Evolutionary conservation across 495 filamentous ascomycete genomes (phyloP).

Genomic region (Clavariopsis aquatica): DNA sequence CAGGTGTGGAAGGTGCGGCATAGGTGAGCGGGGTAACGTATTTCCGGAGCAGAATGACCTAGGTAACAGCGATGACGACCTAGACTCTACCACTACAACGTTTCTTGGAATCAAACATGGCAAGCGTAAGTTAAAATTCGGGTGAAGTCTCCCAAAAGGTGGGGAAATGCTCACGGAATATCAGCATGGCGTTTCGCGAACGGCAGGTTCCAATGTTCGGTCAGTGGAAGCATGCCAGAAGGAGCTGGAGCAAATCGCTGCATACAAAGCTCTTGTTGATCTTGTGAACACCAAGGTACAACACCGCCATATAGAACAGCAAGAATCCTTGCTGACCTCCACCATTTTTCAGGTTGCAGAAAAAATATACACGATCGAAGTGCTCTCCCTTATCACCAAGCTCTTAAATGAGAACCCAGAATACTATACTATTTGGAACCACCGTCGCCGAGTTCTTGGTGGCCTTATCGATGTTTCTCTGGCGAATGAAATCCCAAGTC

Average conservation of each 20-base stretch:
- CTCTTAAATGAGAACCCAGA: conserved; percentile 89
- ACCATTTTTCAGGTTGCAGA: conserved; percentile 51
- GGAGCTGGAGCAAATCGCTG: conserved; percentile 74
- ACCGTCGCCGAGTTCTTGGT: conserved; percentile 69
- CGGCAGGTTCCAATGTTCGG: conserved; percentile 57
- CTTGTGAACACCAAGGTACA: conserved; percentile 62
- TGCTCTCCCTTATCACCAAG: conserved; percentile 73
- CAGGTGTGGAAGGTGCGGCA: conserved; percentile 1
- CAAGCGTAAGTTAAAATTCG: conserved; percentile 38
- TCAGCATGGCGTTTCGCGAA: conserved; percentile 78
- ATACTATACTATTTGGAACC: conserved; percentile 98
- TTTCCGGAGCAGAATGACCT: not conserved
- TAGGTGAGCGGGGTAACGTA: not conserved
- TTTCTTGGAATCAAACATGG: conserved; percentile 25
- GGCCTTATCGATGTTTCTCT: conserved; percentile 45
- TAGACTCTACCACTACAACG: not conserved
- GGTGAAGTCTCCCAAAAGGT: not conserved
- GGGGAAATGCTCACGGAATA: not conserved
- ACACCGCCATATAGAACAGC: not conserved
- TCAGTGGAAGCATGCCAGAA: conserved; percentile 66
- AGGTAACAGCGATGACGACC: not conserved
- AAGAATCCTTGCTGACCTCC: not conserved
- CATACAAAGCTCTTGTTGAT: conserved; percentile 72
- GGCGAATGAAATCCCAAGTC: not conserved
- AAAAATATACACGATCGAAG: conserved; percentile 62